Evolutionary conservation across 2,329 filamentous ascomycete species (phyloP).

Genomic region (Ophiocordyceps camponoti-leonardi): DNA sequence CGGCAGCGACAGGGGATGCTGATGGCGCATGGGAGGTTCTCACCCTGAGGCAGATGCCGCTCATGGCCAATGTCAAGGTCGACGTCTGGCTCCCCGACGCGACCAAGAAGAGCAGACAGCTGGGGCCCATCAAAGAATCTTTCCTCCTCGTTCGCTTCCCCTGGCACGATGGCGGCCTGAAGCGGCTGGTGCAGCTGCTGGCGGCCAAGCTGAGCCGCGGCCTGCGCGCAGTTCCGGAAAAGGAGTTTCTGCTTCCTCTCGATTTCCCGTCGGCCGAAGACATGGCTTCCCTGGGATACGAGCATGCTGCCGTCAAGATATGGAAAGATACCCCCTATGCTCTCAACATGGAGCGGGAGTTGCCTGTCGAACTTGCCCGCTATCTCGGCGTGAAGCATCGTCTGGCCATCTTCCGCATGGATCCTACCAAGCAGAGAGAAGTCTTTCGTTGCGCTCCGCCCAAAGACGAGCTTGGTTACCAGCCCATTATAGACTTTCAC

Average conservation of each 20-base stretch:
- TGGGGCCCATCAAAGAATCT: conserved; percentile 32
- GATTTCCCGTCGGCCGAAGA: conserved; percentile 39
- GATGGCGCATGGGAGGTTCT: conserved; percentile 47
- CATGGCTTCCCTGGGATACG: conserved; percentile 41
- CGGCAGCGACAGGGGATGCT: neutral
- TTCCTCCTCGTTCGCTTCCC: conserved; percentile 54
- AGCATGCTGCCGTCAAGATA: conserved; percentile 42
- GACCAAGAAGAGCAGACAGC: conserved; percentile 30
- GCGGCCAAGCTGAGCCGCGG: conserved; percentile 34
- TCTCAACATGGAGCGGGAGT: conserved; percentile 38
- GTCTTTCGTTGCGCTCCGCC: conserved; percentile 44
- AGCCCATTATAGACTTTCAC: conserved; percentile 49
- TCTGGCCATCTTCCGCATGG: conserved; percentile 51
- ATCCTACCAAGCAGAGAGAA: conserved; percentile 36
- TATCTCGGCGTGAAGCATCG: conserved; percentile 52
- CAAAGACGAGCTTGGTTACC: conserved; percentile 40
- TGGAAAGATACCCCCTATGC: conserved; percentile 41
- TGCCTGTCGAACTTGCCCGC: conserved; percentile 43
- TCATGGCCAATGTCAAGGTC: conserved; percentile 51
- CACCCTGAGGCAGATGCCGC: conserved; percentile 51
- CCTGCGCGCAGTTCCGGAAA: conserved; percentile 33
- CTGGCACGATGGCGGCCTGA: conserved; percentile 32
- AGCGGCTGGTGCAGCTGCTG: conserved; percentile 25
- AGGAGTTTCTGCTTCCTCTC: conserved; percentile 50
- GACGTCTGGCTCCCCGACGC: conserved; percentile 55